Percentiles rank a stretch among this genome's conserved stretches.
Conservation (phyloP, 495 filamentous ascomycete species). For the Podospora fimiseda region DNA sequence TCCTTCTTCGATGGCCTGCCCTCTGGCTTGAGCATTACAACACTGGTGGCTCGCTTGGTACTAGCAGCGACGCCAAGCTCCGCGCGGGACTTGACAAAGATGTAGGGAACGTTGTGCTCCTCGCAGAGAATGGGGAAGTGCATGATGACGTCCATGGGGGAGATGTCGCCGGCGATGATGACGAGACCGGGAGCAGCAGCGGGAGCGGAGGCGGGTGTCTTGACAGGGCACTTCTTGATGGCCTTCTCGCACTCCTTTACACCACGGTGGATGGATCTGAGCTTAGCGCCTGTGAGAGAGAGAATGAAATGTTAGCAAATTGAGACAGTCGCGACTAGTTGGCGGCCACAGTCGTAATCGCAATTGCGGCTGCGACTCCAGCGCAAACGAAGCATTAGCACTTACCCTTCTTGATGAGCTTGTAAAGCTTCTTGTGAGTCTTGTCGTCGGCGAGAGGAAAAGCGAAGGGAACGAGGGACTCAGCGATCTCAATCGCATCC, state of each 20-base stretch:
- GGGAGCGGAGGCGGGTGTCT: constrained; percentile 44
- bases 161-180: constrained; percentile 93
- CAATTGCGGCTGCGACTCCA: not conserved
- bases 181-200: constrained; percentile 63
- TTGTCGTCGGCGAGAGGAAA: constrained; percentile 87
- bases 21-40: constrained; percentile 69
- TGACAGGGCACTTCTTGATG: constrained; percentile 75
- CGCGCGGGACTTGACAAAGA: constrained; percentile 80
- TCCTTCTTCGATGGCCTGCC: too few species aligned
- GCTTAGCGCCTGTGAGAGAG: constrained; percentile 64
- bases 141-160: constrained; percentile 93
- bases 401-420: constrained; percentile 89
- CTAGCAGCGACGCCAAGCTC: constrained; percentile 85
- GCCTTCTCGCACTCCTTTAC: constrained; percentile 98
- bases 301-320: not conserved
- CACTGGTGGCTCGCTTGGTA: constrained; percentile 92
- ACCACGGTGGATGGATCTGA: constrained; percentile 89
- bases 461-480: constrained; percentile 88
- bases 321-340: too few species aligned
- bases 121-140: constrained; percentile 97
- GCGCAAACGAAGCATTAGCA: constrained; percentile 1
- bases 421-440: constrained; percentile 83
- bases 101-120: constrained; percentile 89
- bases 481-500: constrained; percentile 46
- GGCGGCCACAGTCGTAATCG: too few species aligned